These are phyloP conservation scores for Phytophthora sp. DNA, from an alignment of 352 stramenopile species.

Conservation along the genomic window DNA sequence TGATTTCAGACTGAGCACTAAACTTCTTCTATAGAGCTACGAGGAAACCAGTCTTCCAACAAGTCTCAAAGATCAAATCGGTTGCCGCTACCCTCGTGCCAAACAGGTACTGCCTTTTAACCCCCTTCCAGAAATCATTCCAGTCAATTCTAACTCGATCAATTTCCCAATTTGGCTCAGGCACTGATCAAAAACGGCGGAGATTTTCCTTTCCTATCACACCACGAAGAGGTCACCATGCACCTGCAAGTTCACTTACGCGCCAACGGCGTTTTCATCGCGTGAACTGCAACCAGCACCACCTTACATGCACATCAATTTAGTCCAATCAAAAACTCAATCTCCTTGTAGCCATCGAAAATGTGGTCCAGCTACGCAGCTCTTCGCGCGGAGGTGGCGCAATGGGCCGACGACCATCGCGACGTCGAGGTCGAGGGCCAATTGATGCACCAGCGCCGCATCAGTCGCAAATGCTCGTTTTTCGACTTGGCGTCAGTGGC, in stretches of 20 bases:
- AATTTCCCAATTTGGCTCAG: slow-evolving; percentile 29
- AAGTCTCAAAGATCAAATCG: slow-evolving; percentile 45
- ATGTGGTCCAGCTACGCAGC: slow-evolving; percentile 60
- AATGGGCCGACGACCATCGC: slow-evolving; percentile 25
- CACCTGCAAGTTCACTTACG: slow-evolving; percentile 78
- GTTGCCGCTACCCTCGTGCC: slow-evolving; percentile 50
- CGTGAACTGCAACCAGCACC: slow-evolving; percentile 21
- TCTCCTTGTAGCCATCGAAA: slow-evolving; percentile 22
- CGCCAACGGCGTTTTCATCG: slow-evolving; percentile 54
- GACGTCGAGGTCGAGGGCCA: slow-evolving; percentile 70
- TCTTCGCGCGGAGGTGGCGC: slow-evolving; percentile 45
- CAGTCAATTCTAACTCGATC: not conserved
- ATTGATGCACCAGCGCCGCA: slow-evolving; percentile 75
- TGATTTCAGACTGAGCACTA: too few species aligned
- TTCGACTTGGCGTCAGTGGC: slow-evolving; percentile 65
- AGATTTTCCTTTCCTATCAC: slow-evolving; percentile 77
- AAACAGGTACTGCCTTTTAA: slow-evolving; percentile 43
- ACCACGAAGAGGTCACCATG: slow-evolving; percentile 78
- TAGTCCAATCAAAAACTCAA: slow-evolving; percentile 10
- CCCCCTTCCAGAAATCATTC: not conserved
- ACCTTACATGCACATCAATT: not conserved
- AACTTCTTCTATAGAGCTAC: slow-evolving; percentile 68
- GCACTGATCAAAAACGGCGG: slow-evolving; percentile 70
- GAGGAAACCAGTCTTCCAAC: slow-evolving; percentile 56
- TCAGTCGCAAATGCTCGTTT: slow-evolving; percentile 81